A percentile compares a stretch with the other conserved stretches of the same genome.
Conservation (phyloP, 768 basidiomycete genomes). For the Boletus patriciae region DNA sequence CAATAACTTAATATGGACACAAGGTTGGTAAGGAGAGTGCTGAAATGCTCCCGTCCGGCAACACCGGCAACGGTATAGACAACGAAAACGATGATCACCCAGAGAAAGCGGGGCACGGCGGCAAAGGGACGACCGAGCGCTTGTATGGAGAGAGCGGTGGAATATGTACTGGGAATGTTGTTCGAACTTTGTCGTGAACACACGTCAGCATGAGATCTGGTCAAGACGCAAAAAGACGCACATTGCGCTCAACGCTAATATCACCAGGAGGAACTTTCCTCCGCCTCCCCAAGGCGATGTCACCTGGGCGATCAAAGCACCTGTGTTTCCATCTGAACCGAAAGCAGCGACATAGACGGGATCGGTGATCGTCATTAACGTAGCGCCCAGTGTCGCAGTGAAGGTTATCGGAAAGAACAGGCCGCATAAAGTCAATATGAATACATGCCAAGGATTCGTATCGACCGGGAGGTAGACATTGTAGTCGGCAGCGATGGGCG, state of each 20-base stretch:
- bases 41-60: constrained; percentile 47
- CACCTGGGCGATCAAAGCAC: too few relatives aligned
- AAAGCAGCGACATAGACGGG: constrained; percentile 42
- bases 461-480: constrained; percentile 49
- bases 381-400: constrained; percentile 36
- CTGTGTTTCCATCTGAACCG: too few relatives aligned
- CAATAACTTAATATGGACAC: constrained; percentile 46
- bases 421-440: constrained; percentile 51
- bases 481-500: constrained; percentile 55
- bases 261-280: constrained; percentile 42
- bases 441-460: constrained; percentile 44
- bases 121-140: constrained; percentile 45
- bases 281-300: too few relatives aligned
- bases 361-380: constrained; percentile 43
- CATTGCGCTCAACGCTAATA: constrained; percentile 46
- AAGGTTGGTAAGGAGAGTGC: constrained; percentile 43
- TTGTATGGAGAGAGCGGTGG: constrained; percentile 47
- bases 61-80: constrained; percentile 42
- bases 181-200: constrained; percentile 25
- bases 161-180: constrained; percentile 48
- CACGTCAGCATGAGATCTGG: background rate
- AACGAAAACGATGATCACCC: constrained; percentile 43
- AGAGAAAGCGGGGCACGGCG: constrained; percentile 44
- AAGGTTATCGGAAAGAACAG: constrained; percentile 49
- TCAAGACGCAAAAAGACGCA: constrained; percentile 19